A percentile compares a stretch with the other conserved stretches of the same genome.
Conservation (phyloP, 1,284 basidiomycete genomes). For the Singerocomus inundabilis region DNA sequence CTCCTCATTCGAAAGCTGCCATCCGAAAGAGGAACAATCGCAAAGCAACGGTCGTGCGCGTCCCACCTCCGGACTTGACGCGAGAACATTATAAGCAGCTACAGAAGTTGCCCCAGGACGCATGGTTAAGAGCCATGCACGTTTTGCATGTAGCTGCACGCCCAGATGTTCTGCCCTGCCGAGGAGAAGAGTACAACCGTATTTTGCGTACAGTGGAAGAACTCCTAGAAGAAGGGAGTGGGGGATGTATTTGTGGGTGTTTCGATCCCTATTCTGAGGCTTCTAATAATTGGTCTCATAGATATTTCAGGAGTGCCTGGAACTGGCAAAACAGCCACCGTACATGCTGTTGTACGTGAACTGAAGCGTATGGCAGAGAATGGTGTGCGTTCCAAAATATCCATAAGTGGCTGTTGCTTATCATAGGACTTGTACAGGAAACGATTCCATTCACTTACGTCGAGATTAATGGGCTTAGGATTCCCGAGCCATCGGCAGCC, state of each 20-base stretch:
- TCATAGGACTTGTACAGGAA: conserved; percentile 52
- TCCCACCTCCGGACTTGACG: conserved; percentile 38
- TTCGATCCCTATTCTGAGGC: neutral
- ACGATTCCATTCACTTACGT: conserved; percentile 93
- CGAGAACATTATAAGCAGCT: conserved; percentile 37
- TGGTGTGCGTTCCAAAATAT: conserved; percentile 48
- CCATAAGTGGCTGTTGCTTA: neutral
- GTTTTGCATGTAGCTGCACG: conserved; percentile 92
- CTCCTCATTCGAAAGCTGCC: conserved; percentile 66
- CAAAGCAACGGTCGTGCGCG: conserved; percentile 34
- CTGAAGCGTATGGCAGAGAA: conserved; percentile 83
- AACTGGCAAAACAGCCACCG: conserved; percentile 98
- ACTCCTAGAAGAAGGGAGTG: conserved; percentile 88
- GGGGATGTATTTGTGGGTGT: conserved; percentile 89
- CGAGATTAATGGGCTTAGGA: conserved; percentile 96
- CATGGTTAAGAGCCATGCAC: conserved; percentile 84
- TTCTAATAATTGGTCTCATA: conserved; percentile 32
- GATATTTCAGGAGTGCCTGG: conserved; percentile 98
- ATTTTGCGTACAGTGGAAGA: conserved; percentile 82
- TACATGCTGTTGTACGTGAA: conserved; percentile 88
- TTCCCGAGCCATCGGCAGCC: conserved; percentile 85
- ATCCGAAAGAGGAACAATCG: conserved; percentile 42
- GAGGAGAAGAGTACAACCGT: conserved; percentile 83
- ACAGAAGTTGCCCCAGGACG: conserved; percentile 60
- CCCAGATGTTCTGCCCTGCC: conserved; percentile 87